Base-by-base conservation (phyloP, 768 basidiomycete genomes). In the Boletus rubropictus region DNA sequence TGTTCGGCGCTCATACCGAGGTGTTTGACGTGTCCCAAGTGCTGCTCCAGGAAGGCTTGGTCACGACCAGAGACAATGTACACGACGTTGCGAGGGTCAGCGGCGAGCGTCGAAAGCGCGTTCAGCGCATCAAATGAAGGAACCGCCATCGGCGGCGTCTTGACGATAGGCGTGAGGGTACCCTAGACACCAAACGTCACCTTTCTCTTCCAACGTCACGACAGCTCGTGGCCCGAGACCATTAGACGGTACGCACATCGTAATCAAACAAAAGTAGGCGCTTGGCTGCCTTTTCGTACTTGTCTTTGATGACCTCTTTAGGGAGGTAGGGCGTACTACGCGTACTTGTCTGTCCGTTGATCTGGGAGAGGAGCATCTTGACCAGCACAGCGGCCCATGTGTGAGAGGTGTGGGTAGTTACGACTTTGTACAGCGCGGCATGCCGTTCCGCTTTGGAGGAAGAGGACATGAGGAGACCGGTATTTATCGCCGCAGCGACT, bases 61-160 rank as follows among this genome's bases (percentile, higher is more conserved):
- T 98, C 95, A 24, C 95, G 89, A 1, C 95, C 95, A 0, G 93
- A 96, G 65, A 99, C 96, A 67, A 99, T 92, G 72, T 92, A 98
- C 44, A 97, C 93, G 35, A 96, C 55, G 67, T 99, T 99, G 59
- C 74, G 75, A 20, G 94, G 89, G 65, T 97, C 94, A 14, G 72
- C 69, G 1, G 85, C 70, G 29, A 99, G 78, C 48, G 72, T 72
- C 44, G 77, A 67, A 48, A 99, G 83, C 0, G 89, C 88, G 42
- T 75, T 71, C 35, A 94, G 77, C 3, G 94, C 84, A 17, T 76
- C 73, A 6, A 76, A 65, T 1, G 90, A 86, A 0, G 95, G 95
- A 2, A 82, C 68, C 3, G 95, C 95, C 72, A 86, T 86, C 41
- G 85, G 81, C 0, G 95, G 95, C 14, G 80, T 81, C 72, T 92